Evolutionary conservation across 208 protist genomes (phyloP), one percentile per base, ranked within the genome.

Genomic region (Angomonas desouzai): DNA sequence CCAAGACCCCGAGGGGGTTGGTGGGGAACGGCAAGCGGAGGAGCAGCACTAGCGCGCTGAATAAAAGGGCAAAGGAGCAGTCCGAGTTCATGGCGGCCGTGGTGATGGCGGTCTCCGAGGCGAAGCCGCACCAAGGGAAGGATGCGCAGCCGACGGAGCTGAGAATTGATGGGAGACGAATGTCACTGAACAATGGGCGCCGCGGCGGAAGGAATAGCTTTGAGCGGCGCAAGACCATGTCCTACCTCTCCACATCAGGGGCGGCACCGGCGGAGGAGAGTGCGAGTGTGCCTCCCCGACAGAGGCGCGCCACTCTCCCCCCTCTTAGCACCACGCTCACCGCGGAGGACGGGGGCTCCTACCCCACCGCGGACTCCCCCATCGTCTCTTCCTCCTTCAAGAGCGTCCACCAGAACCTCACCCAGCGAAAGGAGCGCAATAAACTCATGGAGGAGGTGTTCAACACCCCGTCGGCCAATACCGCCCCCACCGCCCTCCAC

Each of bases 61-160:
- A 51, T 51, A 51, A 51, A 51, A 6, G 36, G 36, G 45, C 45
- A 51, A 51, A 51, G n/a, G 45, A 51, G 20, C 45, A 51, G 20
- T 27, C 45, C 9, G 45, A 51, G 20, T 51, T 51, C 20, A 51
- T 51, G 45, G 45, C 45, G 45, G 20, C 45, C 18, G 45, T 51
- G 18, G 20, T 51, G 45, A 4, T 27, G 20, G 45, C 45, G 18
- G 9, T 51, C 9, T 13, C 45, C 6, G 45, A 51, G 45, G 18
- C 6, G 9, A 13, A 51, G 18, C 45, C 45, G 6, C 6, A 40
- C 9, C 6, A 40, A 6, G 9, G 9, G 9, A 40, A 40, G 13
- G 36, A 40, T 18, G 36, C 36, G 36, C 9, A 40, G n/a, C 20
- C 45, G 18, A 13, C 45, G 18, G 45, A 23, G 20, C 18, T 51